Evolutionary conservation across 1,139 yeast genomes (phyloP), one percentile per base, ranked within the genome.

Genomic region (Diutina ranongensis): DNA sequence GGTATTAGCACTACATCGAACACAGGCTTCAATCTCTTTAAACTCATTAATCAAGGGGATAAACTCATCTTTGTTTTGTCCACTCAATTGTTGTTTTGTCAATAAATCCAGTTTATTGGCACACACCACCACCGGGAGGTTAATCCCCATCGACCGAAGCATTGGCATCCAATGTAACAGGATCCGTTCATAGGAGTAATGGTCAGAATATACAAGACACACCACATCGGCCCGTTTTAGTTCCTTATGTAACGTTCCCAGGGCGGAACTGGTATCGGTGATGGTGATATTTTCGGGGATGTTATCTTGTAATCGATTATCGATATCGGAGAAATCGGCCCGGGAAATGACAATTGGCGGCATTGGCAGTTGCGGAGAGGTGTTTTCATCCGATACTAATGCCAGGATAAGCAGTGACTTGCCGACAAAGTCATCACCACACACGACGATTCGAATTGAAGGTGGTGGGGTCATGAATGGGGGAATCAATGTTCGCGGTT

Each of bases 341-440:
- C 60, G 56, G 13, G 74, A 65, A 21, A 92, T 83, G 4, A 87
- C 81, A 18, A 92, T 78, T 4, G 94, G 85, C 0, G 97, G 95
- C 7, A 92, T 63, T 1, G 84, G 80, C 46, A 80, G 76, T 56
- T 84, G 94, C 36, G 86, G 74, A 50, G 79, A 80, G 0, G 89
- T 79, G 0, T 84, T 80, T 57, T 78, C 74, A 53, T 85, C 96
- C 60, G 87, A 89, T 35, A 87, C 80, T 22, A 92, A 67, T 0
- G 94, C 72, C 0, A 94, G 80, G 34, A 92, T 78, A 40, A 92
- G 64, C 25, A 89, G 70, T 9, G 83, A 80, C 58, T 86, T 86
- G 1, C 96, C 95, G 12, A 86, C 95, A 7, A 82, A 85, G 51
- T 87, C 95, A 61, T 92, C 98, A n/a, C 98, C 98, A 61, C 97